Base-by-base conservation (phyloP, 116 monocot species). In the Iris pallida region DNA sequence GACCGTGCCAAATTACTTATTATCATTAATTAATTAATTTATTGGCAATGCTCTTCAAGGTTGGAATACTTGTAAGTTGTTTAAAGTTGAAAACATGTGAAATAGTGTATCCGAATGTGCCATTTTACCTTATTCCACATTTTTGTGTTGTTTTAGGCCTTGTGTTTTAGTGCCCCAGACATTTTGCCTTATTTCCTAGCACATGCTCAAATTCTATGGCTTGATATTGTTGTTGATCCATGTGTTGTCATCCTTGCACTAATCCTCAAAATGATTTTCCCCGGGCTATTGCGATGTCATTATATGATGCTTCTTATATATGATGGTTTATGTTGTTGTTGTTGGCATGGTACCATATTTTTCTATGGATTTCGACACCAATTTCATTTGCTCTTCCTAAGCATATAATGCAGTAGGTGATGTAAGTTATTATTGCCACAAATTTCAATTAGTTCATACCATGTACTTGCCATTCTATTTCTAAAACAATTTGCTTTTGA, bases 321-420 rank as follows among this genome's bases (percentile, higher is more conserved):
- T 99, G 99, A 65, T 90, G 79, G 93, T 99, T 61, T 93, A 93
- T 54, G 68, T 75, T 42, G 86, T 99, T 68, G 66, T 93, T 68
- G 90, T 93, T 78, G 99, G 99, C 53, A 57, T 99, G 10, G 99
- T 99, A 53, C 99, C 99, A 45, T 99, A 90, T 77, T 99, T 90
- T 71, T 80, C 86, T 41, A 85, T 99, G 90, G 88, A 99, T 71
- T 93, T 93, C 20, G 99, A 93, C 93, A 11, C 93, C 99, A 12
- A 99, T 99, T 73, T 93, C 99, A 47, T 93, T 93, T 79, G 99
- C 88, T 51, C 93, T 99, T 81, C 56, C 84, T 15, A 79, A 66
- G 56, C 78, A 99, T 82, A 93, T 84, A 17, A 82, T 99, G 88
- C 75, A 88, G 10, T 99, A 93, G 93, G 93, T 91, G 61, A 86